phyloP scores from a whole-genome alignment of 106 monocot genomes.

The Ottelia alismoides region DNA sequence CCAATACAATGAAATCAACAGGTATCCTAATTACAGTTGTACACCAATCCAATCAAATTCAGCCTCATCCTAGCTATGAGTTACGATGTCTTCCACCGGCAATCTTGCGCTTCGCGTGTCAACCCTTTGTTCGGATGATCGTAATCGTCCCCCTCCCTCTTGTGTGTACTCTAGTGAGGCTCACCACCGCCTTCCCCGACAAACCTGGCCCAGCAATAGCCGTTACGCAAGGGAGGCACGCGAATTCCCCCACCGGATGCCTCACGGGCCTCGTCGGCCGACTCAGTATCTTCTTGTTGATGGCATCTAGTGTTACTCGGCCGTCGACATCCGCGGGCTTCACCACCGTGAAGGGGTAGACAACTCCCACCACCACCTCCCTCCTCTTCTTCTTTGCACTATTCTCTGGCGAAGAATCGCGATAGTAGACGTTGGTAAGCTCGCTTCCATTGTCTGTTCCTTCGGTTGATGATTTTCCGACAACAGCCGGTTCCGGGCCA shows the following conservation, averaged over 20 bases:
- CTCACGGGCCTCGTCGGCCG: slow-evolving; percentile 64
- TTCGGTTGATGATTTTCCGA: background rate
- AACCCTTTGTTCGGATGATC: slow-evolving; percentile 87
- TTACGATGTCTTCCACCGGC: no score
- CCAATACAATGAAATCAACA: no score
- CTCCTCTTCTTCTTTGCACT: slow-evolving; percentile 11
- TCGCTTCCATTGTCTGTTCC: background rate
- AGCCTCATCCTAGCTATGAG: no score
- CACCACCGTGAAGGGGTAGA: slow-evolving; percentile 65
- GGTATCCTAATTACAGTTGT: no score
- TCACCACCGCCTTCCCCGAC: slow-evolving; percentile 86
- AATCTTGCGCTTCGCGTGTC: slow-evolving; percentile 14
- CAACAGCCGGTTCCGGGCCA: background rate
- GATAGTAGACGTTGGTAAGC: background rate
- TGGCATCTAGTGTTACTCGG: slow-evolving; percentile 58
- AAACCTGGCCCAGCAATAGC: slow-evolving; percentile 35
- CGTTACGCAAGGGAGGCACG: slow-evolving; percentile 32
- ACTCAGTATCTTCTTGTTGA: slow-evolving; percentile 60
- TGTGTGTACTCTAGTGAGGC: slow-evolving; percentile 76
- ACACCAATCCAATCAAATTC: no score
- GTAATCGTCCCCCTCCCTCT: slow-evolving; percentile 80
- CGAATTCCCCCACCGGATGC: slow-evolving; percentile 83
- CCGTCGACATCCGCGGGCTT: slow-evolving; percentile 70
- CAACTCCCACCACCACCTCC: slow-evolving; percentile 25
- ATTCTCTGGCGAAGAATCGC: background rate